Conservation (phyloP, 305 asterid genomes). For the Petunia hybrid region DNA sequence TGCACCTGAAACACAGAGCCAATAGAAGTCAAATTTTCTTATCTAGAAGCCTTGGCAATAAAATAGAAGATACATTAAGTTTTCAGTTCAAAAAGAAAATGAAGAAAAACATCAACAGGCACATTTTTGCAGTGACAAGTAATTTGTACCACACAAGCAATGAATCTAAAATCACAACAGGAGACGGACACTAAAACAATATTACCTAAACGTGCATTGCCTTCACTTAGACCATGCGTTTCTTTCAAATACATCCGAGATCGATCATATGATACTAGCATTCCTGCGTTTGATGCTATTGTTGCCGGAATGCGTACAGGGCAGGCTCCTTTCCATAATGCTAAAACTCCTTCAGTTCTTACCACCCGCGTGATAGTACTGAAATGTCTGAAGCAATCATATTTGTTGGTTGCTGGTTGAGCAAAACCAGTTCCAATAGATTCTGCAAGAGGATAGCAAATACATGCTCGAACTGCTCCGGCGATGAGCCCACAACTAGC, state of each 20-base stretch:
- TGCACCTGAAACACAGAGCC: no score
- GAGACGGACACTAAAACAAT: not conserved
- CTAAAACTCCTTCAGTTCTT: conserved; percentile 21
- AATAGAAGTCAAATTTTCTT: no score
- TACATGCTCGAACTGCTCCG: not conserved
- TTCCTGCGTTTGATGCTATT: not conserved
- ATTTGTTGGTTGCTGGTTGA: not conserved
- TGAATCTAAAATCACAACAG: not conserved
- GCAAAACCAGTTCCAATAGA: not conserved
- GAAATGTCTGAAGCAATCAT: not conserved
- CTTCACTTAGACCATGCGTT: not conserved
- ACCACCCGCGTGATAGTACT: not conserved
- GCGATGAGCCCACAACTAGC: conserved; percentile 16
- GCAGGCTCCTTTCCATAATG: conserved; percentile 8
- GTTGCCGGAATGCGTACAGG: not conserved
- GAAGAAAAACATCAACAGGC: not conserved
- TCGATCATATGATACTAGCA: conserved; percentile 25
- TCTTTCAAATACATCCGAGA: conserved; percentile 6
- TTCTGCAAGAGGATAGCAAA: not conserved
- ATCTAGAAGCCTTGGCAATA: no score
- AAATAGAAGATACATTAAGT: no score
- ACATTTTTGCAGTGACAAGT: not conserved
- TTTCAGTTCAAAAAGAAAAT: not conserved
- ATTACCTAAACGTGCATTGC: conserved; percentile 7
- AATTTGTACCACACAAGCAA: not conserved